phyloP scores from a whole-genome alignment of 1,284 basidiomycete genomes.

The Vanrija sp. region DNA sequence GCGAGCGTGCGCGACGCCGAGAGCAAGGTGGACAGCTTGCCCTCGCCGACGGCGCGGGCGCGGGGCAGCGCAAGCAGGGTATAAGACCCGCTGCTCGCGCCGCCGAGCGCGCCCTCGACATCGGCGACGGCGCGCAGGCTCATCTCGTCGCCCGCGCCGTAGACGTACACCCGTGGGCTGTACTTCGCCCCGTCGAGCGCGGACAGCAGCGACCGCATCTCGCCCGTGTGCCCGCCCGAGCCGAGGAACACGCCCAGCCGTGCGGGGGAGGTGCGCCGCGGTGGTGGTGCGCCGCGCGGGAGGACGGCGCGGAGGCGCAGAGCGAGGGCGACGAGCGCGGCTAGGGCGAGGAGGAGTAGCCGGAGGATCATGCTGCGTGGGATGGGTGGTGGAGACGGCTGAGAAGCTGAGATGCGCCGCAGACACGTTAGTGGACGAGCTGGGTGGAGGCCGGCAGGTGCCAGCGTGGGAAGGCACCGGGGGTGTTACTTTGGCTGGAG shows the following conservation, averaged over 20 bases:
- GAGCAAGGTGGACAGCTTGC: conserved; percentile 62
- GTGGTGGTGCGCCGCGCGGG: conserved; percentile 6
- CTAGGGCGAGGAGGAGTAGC: no score
- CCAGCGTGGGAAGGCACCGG: no score
- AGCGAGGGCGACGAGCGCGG: conserved; percentile 5
- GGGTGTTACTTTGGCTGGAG: no score
- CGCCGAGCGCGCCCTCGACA: conserved; percentile 55
- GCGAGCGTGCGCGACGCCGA: conserved; percentile 63
- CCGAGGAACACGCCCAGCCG: conserved; percentile 59
- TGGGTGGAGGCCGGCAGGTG: no score
- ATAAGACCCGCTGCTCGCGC: conserved; percentile 12
- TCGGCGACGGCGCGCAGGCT: conserved; percentile 39
- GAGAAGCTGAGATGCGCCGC: no score
- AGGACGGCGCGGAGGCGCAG: conserved; percentile 27
- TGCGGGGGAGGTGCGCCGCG: not conserved
- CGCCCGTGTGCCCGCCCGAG: conserved; percentile 88
- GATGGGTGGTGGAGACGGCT: no score
- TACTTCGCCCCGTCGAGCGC: conserved; percentile 74
- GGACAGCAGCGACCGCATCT: conserved; percentile 73
- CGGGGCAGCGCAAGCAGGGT: conserved; percentile 68
- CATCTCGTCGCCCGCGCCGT: conserved; percentile 76
- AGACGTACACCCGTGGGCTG: conserved; percentile 71
- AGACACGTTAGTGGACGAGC: no score
- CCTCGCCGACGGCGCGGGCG: conserved; percentile 78
- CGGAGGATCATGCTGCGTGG: no score